Base-by-base conservation (phyloP, 495 filamentous ascomycete genomes). In the Hypoxylon cercidicola region DNA sequence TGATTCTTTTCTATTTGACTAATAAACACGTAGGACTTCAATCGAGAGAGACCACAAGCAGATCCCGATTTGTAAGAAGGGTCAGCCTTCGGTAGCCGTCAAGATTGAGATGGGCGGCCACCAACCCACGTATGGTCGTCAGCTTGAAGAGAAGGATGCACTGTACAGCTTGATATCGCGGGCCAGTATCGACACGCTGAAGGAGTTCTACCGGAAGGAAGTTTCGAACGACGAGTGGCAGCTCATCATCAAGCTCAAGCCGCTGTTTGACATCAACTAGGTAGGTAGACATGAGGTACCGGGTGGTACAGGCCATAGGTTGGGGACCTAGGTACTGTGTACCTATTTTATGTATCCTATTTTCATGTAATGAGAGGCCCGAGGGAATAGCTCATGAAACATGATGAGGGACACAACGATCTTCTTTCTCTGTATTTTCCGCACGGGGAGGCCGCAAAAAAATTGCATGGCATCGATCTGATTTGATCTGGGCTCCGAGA, bases 31-130 rank as follows among this genome's bases (percentile, higher is more conserved):
- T 69, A 96, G 93, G 13, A 88, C 90, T 62, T 92, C 89, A 8
- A 98, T 99, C 75, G 93, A 98, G 77, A 90, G 96, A 74, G 96
- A 99, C 63, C 96, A 98, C 87, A 99, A 98, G 80, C 84, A 94
- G 47, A 87, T 99, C 69, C 84, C 81, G 10, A 81, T 96, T 46
- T 93, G 90, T 80, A 99, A 98, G 80, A 93, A 92, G 79, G 96
- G 94, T 57, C 92, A 97, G 70, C 96, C 95, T 30, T 96, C 93
- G 5, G 95, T 98, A 13, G 95, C 95, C 20, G 84, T 99, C 78
- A 99, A 99, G 86, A 93, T 99, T 72, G 95, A 99, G 79, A 85
- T 83, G 82, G 94, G 93, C 13, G 79, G 90, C 18, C 94, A 97
- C 77, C 95, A 99, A 78, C 95, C 95, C 11, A 85, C 90, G 56